These are phyloP conservation scores for Fomitopsis pinicola DNA, from an alignment of 1,284 basidiomycete genomes.

Conservation along the genomic window DNA sequence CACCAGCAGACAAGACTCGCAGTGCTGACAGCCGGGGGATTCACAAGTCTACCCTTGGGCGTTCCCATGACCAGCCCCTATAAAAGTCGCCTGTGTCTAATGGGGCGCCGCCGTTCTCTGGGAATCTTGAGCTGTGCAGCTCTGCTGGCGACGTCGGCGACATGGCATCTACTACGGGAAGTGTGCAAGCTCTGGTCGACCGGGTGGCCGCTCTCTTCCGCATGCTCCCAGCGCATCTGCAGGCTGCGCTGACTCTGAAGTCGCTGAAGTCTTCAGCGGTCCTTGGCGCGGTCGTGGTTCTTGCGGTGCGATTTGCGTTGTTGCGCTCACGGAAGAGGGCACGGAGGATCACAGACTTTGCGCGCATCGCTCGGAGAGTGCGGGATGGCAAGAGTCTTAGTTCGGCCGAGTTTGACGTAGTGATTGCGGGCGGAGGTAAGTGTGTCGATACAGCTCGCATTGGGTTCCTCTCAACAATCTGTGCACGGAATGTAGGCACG, in stretches of 20 bases:
- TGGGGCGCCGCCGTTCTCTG: not conserved
- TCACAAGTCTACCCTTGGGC: not conserved
- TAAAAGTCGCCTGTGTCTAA: not conserved
- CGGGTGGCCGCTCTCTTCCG: not conserved
- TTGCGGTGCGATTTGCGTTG: conserved; percentile 1
- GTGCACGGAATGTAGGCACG: conserved; percentile 41
- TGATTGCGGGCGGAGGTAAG: conserved; percentile 62
- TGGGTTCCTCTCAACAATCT: not conserved
- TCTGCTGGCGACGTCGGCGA: not conserved
- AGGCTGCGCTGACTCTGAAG: not conserved
- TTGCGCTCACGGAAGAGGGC: not conserved
- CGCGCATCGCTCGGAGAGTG: conserved; percentile 11
- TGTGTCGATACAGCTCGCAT: not conserved
- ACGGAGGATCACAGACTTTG: conserved; percentile 10
- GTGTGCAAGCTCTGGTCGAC: not conserved
- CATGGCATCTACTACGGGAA: not conserved
- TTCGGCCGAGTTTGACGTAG: conserved; percentile 50
- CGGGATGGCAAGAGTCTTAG: conserved; percentile 2
- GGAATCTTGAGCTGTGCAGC: no score
- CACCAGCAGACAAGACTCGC: not conserved
- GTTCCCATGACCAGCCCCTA: not conserved
- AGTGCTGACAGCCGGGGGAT: not conserved
- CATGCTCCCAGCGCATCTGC: not conserved
- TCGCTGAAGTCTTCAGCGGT: conserved; percentile 1
- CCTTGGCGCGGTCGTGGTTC: not conserved